Base-by-base conservation (phyloP, 495 filamentous ascomycete genomes). In the Tuber microsphaerosporum region DNA sequence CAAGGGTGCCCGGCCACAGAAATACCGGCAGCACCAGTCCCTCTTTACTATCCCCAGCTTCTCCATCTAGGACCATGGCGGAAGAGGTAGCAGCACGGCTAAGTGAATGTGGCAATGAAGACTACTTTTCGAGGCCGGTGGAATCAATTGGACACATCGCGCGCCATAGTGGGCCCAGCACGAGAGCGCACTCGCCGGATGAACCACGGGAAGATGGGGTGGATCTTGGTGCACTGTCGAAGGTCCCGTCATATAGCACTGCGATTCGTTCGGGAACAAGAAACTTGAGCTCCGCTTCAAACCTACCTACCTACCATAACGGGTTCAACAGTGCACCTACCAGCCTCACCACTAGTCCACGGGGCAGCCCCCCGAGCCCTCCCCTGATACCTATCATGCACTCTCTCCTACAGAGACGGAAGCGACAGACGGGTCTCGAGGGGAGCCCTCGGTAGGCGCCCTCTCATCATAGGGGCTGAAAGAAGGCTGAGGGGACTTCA, bases 201-300 rank as follows among this genome's bases (percentile, higher is more conserved):
- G 71, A 72, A 45, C 61, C 41, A 56, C 71, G 43, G 4, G 73
- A 46, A 19, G 73, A 76, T 39, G 91, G 93, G 76, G 84, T 86
- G 39, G 89, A 91, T 77, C 84, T 91, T 44, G 88, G 89, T 74
- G 86, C 87, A 56, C 84, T 94, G 31, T 91, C 87, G 78, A 91
- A 90, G 71, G 92, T 95, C 12, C 93, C 93, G 7, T 93, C 91
- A 71, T 97, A 97, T 82, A 86, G 88, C 7, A 94, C 93, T 19
- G 93, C 93, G 0, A 86, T 94, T 26, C 88, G 87, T 69, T 86
- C 89, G 0, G 87, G 88, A 16, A 84, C 89, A 22, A 86, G 87
- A 61, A 84, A 82, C 42, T 86, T 86, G 20, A 85, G 80, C 68
- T 87, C 74, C 20, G 77, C 86, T 65, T 83, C 83, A 4, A 81